Evolutionary conservation across 1,139 yeast species (phyloP), one percentile per base, ranked within the genome.

Genomic region (Meyerozyma guilliermondii): DNA sequence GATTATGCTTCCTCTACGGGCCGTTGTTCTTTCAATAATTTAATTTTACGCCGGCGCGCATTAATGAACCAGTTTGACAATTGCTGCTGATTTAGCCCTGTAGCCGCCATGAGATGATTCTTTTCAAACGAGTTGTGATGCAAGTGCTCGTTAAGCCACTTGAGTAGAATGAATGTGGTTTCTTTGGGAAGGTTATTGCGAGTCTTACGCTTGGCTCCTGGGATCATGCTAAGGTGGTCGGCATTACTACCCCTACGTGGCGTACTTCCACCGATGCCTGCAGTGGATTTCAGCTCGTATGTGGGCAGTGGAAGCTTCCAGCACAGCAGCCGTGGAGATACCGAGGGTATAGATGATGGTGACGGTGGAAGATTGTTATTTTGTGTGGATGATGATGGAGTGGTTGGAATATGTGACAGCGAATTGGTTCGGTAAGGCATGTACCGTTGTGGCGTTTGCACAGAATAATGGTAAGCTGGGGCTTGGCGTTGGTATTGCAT

Each of bases 51-150:
- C 58, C 98, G 75, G 58, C 98, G 77, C 24, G 96, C 97, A 62
- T 92, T 92, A 55, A 92, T 92, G 59, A 92, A 92, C 98, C 98
- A 92, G 62, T 92, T 92, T 50, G 94, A 83, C 48, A 92, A 75
- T 62, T 92, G 98, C 52, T 89, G 95, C 61, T 87, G 81, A 48
- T 91, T 86, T 55, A 92, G 75, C 0, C 97, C 96, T 0, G 98
- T 92, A 57, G 80, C 77, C 53, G 77, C 71, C 74, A 89, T 80
- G 50, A 92, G 71, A 53, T 84, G 86, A 50, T 80, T 75, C 66
- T 92, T 92, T 57, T 91, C 97, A 50, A 85, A 84, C 41, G 91
- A 87, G 48, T 89, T 87, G 5, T 91, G 95, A 53, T 86, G 84
- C 50, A 89, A 67, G 61, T 92, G 95, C 41, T 83, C 82, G 53